Evolutionary conservation across 148 eudicot genomes (phyloP).

Genomic region (Fagopyrum esculentum): DNA sequence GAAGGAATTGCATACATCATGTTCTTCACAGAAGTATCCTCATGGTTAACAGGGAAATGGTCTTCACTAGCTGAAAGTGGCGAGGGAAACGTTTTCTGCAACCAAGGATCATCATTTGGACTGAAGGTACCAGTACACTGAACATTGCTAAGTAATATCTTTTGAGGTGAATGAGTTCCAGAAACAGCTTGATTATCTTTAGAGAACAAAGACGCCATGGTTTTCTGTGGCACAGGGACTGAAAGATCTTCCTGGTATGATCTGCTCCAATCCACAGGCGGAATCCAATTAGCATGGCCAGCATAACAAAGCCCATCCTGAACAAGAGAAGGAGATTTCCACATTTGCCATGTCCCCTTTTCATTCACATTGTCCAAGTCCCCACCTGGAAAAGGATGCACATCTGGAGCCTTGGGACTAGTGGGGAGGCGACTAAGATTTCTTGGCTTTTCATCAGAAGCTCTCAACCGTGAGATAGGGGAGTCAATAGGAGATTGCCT

Average conservation of each 20-base stretch:
- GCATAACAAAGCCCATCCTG: slow-evolving; percentile 65
- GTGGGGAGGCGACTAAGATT: slow-evolving; percentile 37
- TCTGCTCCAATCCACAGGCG: slow-evolving; percentile 48
- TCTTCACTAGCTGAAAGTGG: slow-evolving; percentile 35
- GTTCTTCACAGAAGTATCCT: slow-evolving; percentile 42
- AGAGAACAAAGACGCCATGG: slow-evolving; percentile 75
- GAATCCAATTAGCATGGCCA: slow-evolving; percentile 52
- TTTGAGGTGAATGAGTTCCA: slow-evolving; percentile 43
- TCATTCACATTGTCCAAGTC: slow-evolving; percentile 37
- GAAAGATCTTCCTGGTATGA: slow-evolving; percentile 40
- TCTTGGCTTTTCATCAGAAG: slow-evolving; percentile 51
- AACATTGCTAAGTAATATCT: slow-evolving; percentile 32
- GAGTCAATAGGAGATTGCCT: slow-evolving; percentile 92
- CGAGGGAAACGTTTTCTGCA: slow-evolving; percentile 40
- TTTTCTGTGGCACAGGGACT: slow-evolving; percentile 46
- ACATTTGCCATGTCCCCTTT: slow-evolving; percentile 84
- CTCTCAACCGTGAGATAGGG: slow-evolving; percentile 66
- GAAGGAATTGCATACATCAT: slow-evolving; percentile 44
- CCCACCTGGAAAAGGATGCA: slow-evolving; percentile 28
- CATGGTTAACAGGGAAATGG: slow-evolving; percentile 36
- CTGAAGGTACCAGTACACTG: slow-evolving; percentile 43
- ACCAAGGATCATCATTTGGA: slow-evolving; percentile 59
- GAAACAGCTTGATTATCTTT: slow-evolving; percentile 45
- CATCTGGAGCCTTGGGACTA: slow-evolving; percentile 53
- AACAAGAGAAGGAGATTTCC: slow-evolving; percentile 76